phyloP scores from a whole-genome alignment of 768 basidiomycete genomes.

The Boletus sensibilis region DNA sequence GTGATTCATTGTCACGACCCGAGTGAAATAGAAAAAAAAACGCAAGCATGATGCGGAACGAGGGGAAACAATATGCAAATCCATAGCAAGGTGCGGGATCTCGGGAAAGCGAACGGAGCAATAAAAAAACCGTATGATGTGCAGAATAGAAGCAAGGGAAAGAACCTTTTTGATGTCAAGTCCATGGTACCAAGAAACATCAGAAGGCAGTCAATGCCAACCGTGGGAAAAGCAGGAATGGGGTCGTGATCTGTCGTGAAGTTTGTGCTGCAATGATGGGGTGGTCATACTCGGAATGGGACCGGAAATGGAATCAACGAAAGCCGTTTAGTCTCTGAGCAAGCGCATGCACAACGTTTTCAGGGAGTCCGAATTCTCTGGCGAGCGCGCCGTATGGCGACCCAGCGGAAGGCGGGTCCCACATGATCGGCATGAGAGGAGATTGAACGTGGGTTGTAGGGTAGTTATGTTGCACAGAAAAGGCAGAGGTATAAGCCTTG shows the following conservation, averaged over 20 bases:
- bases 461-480: constrained; percentile 13
- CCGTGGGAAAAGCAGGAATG: neutral
- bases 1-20: too few relatives aligned
- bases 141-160: constrained; percentile 16
- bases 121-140: constrained; percentile 17
- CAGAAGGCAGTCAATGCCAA: constrained; percentile 31
- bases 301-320: constrained; percentile 11
- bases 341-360: constrained; percentile 64
- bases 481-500: constrained; percentile 28
- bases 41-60: constrained; percentile 18
- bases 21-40: constrained; percentile 3
- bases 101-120: constrained; percentile 16
- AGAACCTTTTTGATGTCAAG: constrained; percentile 5
- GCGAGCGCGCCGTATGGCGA: constrained; percentile 55
- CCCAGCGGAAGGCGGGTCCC: constrained; percentile 11
- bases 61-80: constrained; percentile 25
- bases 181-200: constrained; percentile 29
- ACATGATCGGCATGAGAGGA: constrained; percentile 22
- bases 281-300: neutral
- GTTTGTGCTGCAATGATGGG: constrained; percentile 4
- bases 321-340: constrained; percentile 50
- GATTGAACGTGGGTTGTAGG: constrained; percentile 8
- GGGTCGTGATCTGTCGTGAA: constrained; percentile 22
- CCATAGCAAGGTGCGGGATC: constrained; percentile 26
- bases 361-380: constrained; percentile 71